These are phyloP conservation scores for Suillus fuscotomentosus DNA, from an alignment of 768 basidiomycete species.

Conservation along the genomic window DNA sequence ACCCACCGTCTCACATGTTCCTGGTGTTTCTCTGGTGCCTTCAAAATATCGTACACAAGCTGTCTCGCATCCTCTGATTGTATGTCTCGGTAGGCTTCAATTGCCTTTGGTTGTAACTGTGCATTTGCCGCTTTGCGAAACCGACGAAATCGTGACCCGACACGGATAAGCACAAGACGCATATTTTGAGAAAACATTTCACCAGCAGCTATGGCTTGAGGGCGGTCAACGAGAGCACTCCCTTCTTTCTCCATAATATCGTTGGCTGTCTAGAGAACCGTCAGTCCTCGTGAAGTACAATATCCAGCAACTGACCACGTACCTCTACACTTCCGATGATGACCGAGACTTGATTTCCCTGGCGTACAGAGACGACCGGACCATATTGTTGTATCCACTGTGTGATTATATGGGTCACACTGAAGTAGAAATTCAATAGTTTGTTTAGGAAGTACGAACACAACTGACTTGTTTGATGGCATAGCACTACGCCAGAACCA, in stretches of 20 bases:
- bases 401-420: constrained; percentile 33
- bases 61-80: constrained; percentile 31
- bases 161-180: constrained; percentile 48
- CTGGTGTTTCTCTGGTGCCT: neutral
- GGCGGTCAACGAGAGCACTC: constrained; percentile 45
- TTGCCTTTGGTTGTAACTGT: constrained; percentile 46
- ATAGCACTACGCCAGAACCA: constrained; percentile 17
- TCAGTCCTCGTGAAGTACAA: constrained; percentile 13
- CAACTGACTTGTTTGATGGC: constrained; percentile 4
- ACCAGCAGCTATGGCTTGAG: constrained; percentile 47
- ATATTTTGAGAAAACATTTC: constrained; percentile 54
- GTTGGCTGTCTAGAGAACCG: constrained; percentile 40
- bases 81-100: constrained; percentile 41
- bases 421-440: neutral
- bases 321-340: constrained; percentile 23
- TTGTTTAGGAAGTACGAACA: neutral
- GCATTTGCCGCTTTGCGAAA: constrained; percentile 54
- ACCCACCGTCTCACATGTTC: neutral
- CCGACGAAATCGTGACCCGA: constrained; percentile 52
- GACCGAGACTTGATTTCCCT: constrained; percentile 25
- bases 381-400: constrained; percentile 29
- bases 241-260: constrained; percentile 61
- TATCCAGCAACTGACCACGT: constrained; percentile 6
- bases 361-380: constrained; percentile 22
- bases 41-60: constrained; percentile 9